Percentiles rank a stretch among this genome's conserved stretches.
Conservation (phyloP, 2,329 filamentous ascomycete genomes). For the Hypoxylon sp. region DNA sequence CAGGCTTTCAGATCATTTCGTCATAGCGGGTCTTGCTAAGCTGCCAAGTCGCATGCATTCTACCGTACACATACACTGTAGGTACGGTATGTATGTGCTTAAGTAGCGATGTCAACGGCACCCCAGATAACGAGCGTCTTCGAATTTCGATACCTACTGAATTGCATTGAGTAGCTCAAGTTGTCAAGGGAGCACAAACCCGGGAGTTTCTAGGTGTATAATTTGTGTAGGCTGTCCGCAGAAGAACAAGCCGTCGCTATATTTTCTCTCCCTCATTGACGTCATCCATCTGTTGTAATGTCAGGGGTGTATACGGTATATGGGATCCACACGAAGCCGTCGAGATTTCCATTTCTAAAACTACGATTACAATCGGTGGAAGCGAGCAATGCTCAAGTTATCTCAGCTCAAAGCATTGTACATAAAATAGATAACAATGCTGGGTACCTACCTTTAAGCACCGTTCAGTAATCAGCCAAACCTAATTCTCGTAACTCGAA, state of each 20-base stretch:
- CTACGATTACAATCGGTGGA: neutral
- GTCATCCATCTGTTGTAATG: constrained; percentile 20
- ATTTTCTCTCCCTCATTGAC: constrained; percentile 33
- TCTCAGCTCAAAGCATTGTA: too few species aligned
- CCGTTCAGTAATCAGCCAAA: too few species aligned
- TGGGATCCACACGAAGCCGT: neutral
- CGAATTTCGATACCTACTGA: constrained; percentile 20
- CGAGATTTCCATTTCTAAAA: neutral
- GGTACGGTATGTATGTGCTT: too few species aligned
- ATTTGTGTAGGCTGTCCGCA: neutral
- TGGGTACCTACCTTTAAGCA: too few species aligned
- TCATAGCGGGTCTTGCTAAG: constrained; percentile 35
- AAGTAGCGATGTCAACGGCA: neutral
- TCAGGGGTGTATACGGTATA: constrained; percentile 1
- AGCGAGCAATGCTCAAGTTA: neutral
- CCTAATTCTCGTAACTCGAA: too few species aligned
- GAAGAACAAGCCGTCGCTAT: constrained; percentile 15
- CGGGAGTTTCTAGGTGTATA: constrained; percentile 7
- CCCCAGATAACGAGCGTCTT: constrained; percentile 20
- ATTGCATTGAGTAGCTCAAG: constrained; percentile 1
- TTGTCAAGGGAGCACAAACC: neutral
- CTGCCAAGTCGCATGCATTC: constrained; percentile 35
- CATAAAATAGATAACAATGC: too few species aligned
- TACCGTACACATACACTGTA: too few species aligned
- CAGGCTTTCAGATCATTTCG: constrained; percentile 34